Percentiles rank a stretch among this genome's conserved stretches.
phyloP scores from a whole-genome alignment of 2,329 filamentous ascomycete genomes.

The Myriosclerotinia curreyana region DNA sequence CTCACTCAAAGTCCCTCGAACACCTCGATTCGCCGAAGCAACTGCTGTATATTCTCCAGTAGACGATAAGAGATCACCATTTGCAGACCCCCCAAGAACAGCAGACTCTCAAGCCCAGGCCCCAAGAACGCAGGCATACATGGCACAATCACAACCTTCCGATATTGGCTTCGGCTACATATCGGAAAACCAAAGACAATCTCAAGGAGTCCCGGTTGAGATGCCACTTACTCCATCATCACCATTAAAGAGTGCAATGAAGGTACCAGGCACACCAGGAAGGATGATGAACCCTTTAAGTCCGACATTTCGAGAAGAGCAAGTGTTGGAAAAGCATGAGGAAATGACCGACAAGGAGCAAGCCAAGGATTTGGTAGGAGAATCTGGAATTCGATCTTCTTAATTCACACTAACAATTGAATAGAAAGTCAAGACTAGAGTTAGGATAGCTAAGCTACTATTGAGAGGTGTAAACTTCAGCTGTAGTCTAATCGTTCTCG shows the following conservation, averaged over 20 bases:
- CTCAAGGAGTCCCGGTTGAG: conserved; percentile 46
- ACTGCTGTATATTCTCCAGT: conserved; percentile 76
- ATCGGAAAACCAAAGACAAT: conserved; percentile 52
- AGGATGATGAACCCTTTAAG: conserved; percentile 77
- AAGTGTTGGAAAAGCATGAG: conserved; percentile 82
- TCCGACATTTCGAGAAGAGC: conserved; percentile 87
- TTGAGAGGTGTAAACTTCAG: conserved; percentile 96
- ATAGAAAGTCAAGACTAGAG: conserved; percentile 88
- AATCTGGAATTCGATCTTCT: conserved; percentile 5
- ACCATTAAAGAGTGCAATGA: conserved; percentile 87
- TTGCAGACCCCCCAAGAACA: conserved; percentile 56
- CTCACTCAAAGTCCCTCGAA: conserved; percentile 62
- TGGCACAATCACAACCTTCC: conserved; percentile 67
- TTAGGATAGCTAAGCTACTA: conserved; percentile 89
- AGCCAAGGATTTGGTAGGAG: conserved; percentile 67
- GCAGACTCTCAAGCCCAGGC: neutral
- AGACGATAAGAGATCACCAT: conserved; percentile 55
- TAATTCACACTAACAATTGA: conserved; percentile 42
- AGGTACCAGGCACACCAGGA: conserved; percentile 76
- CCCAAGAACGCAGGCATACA: conserved; percentile 45
- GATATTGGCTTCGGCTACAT: conserved; percentile 95
- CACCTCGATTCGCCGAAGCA: conserved; percentile 77
- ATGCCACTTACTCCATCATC: conserved; percentile 69
- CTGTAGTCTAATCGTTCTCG: conserved; percentile 90
- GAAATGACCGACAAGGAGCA: conserved; percentile 80